Percentiles rank a stretch among this genome's conserved stretches.
These are phyloP conservation scores for Physcomitrium patens DNA, from an alignment of 225 moss, liverwort and hornwort genomes.

Conservation along the genomic window DNA sequence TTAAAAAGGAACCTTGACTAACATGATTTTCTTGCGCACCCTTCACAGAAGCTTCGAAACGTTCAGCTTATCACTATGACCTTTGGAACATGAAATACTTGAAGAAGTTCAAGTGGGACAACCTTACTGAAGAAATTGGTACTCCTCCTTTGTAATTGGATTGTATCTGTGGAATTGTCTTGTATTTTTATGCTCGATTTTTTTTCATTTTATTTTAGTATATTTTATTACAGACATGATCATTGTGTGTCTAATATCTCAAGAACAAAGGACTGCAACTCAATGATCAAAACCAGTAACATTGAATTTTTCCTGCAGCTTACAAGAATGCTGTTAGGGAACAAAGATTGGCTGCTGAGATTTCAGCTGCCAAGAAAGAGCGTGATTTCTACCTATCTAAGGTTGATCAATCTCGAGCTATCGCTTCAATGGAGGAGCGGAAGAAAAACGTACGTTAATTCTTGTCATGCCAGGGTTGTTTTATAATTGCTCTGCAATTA, in stretches of 20 bases:
- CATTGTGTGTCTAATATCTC: conserved; percentile 11
- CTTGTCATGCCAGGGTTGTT: not conserved
- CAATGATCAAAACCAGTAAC: not conserved
- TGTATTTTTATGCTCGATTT: conserved; percentile 7
- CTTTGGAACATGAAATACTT: conserved; percentile 97
- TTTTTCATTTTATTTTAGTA: not conserved
- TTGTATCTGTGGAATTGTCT: conserved; percentile 8
- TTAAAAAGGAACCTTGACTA: not conserved
- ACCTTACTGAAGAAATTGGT: conserved; percentile 95
- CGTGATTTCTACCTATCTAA: conserved; percentile 93
- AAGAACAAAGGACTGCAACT: not conserved
- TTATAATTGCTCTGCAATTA: not conserved
- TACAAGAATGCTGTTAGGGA: conserved; percentile 94
- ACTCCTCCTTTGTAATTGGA: conserved; percentile 7
- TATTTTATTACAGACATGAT: not conserved
- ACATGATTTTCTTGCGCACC: conserved; percentile 21
- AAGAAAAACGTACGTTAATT: conserved; percentile 73
- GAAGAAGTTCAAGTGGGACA: conserved; percentile 94
- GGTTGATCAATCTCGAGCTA: conserved; percentile 96
- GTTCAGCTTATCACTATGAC: conserved; percentile 97
- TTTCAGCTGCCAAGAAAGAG: conserved; percentile 96
- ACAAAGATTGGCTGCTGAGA: conserved; percentile 89
- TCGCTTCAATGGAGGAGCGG: conserved; percentile 91
- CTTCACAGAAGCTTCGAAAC: conserved; percentile 71
- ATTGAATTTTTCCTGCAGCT: conserved; percentile 51